Conservation (phyloP, 2,329 filamentous ascomycete species). For the Verticillium dahliae region DNA sequence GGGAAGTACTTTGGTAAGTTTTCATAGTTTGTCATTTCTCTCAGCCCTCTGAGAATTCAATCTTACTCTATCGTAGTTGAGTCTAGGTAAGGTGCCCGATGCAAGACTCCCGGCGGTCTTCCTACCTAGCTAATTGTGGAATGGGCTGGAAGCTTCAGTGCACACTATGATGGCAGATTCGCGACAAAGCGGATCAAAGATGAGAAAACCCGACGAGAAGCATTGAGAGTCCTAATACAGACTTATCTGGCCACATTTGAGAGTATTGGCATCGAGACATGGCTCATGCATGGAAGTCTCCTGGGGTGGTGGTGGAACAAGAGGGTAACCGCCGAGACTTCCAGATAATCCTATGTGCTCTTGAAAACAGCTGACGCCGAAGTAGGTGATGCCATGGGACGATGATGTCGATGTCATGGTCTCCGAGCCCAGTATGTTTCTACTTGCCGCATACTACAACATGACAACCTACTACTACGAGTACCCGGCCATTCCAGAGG, state of each 20-base stretch:
- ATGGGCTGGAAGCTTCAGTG: conserved; percentile 13
- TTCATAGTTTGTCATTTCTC: neutral
- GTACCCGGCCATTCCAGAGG: conserved; percentile 27
- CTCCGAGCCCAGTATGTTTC: conserved; percentile 56
- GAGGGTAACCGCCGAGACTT: conserved; percentile 22
- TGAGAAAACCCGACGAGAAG: conserved; percentile 48
- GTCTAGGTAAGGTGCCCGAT: neutral
- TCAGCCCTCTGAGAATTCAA: no score
- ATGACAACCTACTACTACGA: conserved; percentile 39
- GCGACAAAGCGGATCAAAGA: conserved; percentile 34
- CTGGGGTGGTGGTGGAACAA: conserved; percentile 84
- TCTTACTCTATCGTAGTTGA: neutral
- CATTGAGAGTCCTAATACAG: conserved; percentile 60
- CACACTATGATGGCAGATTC: conserved; percentile 32
- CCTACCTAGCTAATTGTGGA: neutral
- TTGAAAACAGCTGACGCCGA: neutral
- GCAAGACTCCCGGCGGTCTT: no score
- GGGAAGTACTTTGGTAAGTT: neutral
- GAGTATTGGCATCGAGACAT: conserved; percentile 64
- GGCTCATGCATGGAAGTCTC: conserved; percentile 79
- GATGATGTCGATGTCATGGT: conserved; percentile 73
- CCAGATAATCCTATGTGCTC: neutral
- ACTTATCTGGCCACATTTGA: conserved; percentile 66
- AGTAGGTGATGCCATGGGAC: conserved; percentile 69
- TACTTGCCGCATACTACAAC: conserved; percentile 63